Base-by-base conservation (phyloP, 345 rosid genomes). In the Aquilaria yunnanensis region DNA sequence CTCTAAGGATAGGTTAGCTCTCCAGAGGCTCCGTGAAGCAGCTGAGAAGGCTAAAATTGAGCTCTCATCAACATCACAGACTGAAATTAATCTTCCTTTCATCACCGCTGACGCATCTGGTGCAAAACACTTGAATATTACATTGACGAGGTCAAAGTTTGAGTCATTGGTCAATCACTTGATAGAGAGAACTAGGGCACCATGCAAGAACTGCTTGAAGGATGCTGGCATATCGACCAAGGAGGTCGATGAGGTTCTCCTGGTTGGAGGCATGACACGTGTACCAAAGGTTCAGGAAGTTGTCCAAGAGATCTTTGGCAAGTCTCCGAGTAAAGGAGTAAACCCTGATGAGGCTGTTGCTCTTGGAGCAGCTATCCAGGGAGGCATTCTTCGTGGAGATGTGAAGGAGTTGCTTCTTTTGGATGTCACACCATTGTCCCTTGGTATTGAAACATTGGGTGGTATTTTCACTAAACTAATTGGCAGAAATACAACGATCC, bases 191-290 rank as follows among this genome's bases (percentile, higher is more conserved):
- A 86, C 96, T 8, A 75, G 72, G 16, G 59, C 58, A 11, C 96
- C 97, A 1, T 91, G 97, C 64, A 83, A 81, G 73, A 91, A 71
- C 73, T 86, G 96, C 56, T 69, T 91, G 70, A 88, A 88, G 70
- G 97, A 91, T 77, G 96, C 97, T 33, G 83, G 87, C 29, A 75
- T 88, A 43, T 69, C 84, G 13, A 76, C 78, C 52, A 83, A 86
- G 54, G 97, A 85, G 6, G 82, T 91, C 10, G 88, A 87, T 59
- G 96, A 88, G 72, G 96, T 91, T 64, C 83, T 91, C 46, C 82
- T 91, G 3, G 96, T 91, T 49, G 97, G 97, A 67, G 97, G 97
- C 31, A 88, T 90, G 97, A 90, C 96, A 4, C 96, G 96, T 76
- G 97, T 91, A 23, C 97, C 97, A n/a, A 91, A 86, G 74, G 91